Conservation (phyloP, 2,329 filamentous ascomycete genomes). For the Neonectria ditissima region DNA sequence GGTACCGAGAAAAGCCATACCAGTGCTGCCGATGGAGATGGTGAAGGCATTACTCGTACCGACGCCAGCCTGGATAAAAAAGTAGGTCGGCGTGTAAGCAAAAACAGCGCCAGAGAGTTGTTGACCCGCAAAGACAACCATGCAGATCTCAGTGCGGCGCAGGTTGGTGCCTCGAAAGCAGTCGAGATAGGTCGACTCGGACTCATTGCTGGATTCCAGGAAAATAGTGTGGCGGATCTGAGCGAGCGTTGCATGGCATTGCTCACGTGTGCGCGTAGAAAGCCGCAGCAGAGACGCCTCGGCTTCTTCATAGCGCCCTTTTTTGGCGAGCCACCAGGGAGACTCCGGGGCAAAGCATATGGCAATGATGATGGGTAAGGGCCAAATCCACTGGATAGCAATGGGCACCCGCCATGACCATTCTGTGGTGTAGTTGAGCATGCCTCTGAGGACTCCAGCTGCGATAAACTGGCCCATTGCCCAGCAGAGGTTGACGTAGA, state of each 20-base stretch:
- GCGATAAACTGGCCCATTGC: conserved; percentile 56
- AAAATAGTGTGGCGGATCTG: conserved; percentile 77
- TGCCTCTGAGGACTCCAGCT: conserved; percentile 50
- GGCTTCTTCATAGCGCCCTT: conserved; percentile 45
- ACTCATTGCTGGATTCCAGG: conserved; percentile 54
- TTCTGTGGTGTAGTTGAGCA: conserved; percentile 43
- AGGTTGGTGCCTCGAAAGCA: conserved; percentile 62
- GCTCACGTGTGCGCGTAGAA: conserved; percentile 58
- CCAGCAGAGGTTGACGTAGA: conserved; percentile 58
- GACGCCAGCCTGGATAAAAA: conserved; percentile 60
- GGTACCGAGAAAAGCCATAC: conserved; percentile 57
- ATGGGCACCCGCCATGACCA: conserved; percentile 54
- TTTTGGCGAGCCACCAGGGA: conserved; percentile 49
- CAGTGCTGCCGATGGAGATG: conserved; percentile 50
- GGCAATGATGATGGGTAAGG: conserved; percentile 44
- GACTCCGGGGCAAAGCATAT: conserved; percentile 49
- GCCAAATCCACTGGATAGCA: conserved; percentile 54
- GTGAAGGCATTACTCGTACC: conserved; percentile 53
- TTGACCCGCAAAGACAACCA: conserved; percentile 57
- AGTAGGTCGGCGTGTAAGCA: conserved; percentile 59
- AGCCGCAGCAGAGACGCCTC: conserved; percentile 45
- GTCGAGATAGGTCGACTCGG: conserved; percentile 56
- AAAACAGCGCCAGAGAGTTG: conserved; percentile 54
- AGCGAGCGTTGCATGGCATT: conserved; percentile 49
- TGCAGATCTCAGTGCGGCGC: conserved; percentile 59